A percentile compares a stretch with the other conserved stretches of the same genome.
These are phyloP conservation scores for Myriosclerotinia scirpicola DNA, from an alignment of 2,329 filamentous ascomycete genomes.

Conservation along the genomic window DNA sequence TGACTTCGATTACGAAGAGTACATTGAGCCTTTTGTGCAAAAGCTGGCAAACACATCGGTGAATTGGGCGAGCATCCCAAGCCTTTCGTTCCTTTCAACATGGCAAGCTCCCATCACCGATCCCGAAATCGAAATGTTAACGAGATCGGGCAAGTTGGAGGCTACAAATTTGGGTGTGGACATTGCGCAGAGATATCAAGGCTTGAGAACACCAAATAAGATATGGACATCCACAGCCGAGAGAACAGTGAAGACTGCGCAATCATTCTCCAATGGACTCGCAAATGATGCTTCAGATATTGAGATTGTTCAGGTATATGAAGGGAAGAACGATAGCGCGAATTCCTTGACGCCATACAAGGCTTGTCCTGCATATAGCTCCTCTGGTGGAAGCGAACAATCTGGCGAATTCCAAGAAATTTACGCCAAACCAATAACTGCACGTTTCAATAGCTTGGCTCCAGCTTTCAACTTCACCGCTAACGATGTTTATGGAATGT, in stretches of 20 bases:
- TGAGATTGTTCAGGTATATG: conserved; percentile 47
- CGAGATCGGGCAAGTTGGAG: conserved; percentile 33
- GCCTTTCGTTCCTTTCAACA: conserved; percentile 35
- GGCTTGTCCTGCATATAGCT: conserved; percentile 53
- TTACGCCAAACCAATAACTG: conserved; percentile 53
- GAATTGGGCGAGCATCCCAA: conserved; percentile 45
- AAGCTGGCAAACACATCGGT: conserved; percentile 50
- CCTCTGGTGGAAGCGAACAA: conserved; percentile 50
- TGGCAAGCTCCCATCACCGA: conserved; percentile 36
- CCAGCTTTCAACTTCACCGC: conserved; percentile 54
- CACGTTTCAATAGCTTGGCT: conserved; percentile 47
- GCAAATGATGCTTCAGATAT: conserved; percentile 47
- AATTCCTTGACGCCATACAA: conserved; percentile 56
- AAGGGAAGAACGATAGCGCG: conserved; percentile 50
- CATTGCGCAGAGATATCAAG: conserved; percentile 36
- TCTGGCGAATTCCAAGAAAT: conserved; percentile 43
- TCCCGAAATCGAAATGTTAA: conserved; percentile 36
- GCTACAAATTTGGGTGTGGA: conserved; percentile 37
- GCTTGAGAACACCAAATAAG: conserved; percentile 47
- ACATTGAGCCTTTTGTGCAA: conserved; percentile 51
- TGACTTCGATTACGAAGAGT: conserved; percentile 52
- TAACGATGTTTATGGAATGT: conserved; percentile 52
- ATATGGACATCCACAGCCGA: conserved; percentile 55
- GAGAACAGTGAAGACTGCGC: conserved; percentile 50
- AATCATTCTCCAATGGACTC: conserved; percentile 50